Evolutionary conservation across 1,284 basidiomycete species (phyloP).

Genomic region (Ustilago xerochloae): DNA sequence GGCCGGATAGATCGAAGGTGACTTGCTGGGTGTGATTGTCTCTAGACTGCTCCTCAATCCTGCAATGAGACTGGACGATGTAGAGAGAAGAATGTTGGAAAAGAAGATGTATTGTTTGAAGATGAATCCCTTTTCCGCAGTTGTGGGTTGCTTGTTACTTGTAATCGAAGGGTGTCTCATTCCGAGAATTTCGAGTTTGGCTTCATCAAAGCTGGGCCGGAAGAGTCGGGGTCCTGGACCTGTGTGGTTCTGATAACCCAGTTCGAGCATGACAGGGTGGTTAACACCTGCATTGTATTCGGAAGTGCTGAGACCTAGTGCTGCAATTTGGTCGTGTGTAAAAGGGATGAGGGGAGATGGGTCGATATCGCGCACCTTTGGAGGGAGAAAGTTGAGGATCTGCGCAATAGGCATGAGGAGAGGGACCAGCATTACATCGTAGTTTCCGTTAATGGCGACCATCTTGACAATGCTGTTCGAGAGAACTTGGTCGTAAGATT

Average conservation of each 20-base stretch:
- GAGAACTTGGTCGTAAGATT: background rate
- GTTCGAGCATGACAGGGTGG: conserved; percentile 47
- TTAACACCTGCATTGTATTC: conserved; percentile 29
- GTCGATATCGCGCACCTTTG: conserved; percentile 30
- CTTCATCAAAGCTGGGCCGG: conserved; percentile 46
- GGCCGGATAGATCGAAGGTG: conserved; percentile 27
- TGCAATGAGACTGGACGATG: conserved; percentile 39
- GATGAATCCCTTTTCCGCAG: conserved; percentile 37
- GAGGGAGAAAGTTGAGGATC: conserved; percentile 48
- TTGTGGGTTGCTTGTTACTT: conserved; percentile 15
- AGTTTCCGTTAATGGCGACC: conserved; percentile 48
- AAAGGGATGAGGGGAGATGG: conserved; percentile 44
- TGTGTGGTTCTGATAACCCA: conserved; percentile 44
- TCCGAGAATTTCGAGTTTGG: conserved; percentile 46
- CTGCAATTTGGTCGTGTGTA: conserved; percentile 23
- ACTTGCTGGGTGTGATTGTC: conserved; percentile 30
- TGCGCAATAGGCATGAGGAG: conserved; percentile 36
- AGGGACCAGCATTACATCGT: conserved; percentile 50
- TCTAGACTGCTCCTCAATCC: conserved; percentile 33
- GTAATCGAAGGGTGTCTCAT: conserved; percentile 39
- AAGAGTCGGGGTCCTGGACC: conserved; percentile 44
- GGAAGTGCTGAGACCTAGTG: conserved; percentile 20
- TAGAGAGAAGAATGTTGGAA: conserved; percentile 24
- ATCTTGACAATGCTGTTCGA: conserved; percentile 11
- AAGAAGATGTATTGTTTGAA: conserved; percentile 49